Percentiles rank a stretch among this genome's conserved stretches.
Conservation (phyloP, 2,329 filamentous ascomycete species). For the Trichoderma sp. region DNA sequence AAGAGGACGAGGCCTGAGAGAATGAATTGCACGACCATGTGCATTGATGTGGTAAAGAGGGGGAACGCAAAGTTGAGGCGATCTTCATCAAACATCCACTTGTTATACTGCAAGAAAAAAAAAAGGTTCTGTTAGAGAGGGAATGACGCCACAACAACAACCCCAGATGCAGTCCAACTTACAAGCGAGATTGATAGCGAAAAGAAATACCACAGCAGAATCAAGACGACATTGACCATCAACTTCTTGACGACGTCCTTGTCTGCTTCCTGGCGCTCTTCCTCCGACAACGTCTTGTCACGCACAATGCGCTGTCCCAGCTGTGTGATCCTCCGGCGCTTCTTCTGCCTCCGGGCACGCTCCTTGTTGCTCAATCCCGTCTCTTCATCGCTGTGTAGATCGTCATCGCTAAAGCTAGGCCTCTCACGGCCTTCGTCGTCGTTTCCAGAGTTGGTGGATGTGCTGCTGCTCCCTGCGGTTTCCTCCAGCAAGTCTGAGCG, state of each 20-base stretch:
- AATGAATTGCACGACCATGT: constrained; percentile 92
- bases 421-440: constrained; percentile 43
- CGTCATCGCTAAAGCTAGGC: constrained; percentile 66
- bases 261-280: constrained; percentile 74
- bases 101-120: constrained; percentile 73
- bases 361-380: constrained; percentile 76
- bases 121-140: constrained; percentile 24
- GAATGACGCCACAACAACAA: neutral
- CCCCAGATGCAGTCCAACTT: constrained; percentile 35
- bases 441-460: constrained; percentile 25
- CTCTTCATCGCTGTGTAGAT: constrained; percentile 82
- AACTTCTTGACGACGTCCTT: constrained; percentile 66
- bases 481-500: constrained; percentile 49
- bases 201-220: constrained; percentile 84
- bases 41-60: constrained; percentile 88
- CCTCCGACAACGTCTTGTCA: constrained; percentile 58
- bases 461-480: constrained; percentile 29
- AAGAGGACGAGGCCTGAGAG: constrained; percentile 76
- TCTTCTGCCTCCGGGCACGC: constrained; percentile 62
- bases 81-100: constrained; percentile 95
- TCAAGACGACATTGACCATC: constrained; percentile 73
- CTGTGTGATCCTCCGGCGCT: constrained; percentile 63
- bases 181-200: constrained; percentile 90
- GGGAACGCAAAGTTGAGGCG: constrained; percentile 90
- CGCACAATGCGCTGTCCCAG: constrained; percentile 67